A percentile compares a stretch with the other conserved stretches of the same genome.
These are phyloP conservation scores for Xylariaceae sp. DNA, from an alignment of 2,329 filamentous ascomycete species.

Conservation along the genomic window DNA sequence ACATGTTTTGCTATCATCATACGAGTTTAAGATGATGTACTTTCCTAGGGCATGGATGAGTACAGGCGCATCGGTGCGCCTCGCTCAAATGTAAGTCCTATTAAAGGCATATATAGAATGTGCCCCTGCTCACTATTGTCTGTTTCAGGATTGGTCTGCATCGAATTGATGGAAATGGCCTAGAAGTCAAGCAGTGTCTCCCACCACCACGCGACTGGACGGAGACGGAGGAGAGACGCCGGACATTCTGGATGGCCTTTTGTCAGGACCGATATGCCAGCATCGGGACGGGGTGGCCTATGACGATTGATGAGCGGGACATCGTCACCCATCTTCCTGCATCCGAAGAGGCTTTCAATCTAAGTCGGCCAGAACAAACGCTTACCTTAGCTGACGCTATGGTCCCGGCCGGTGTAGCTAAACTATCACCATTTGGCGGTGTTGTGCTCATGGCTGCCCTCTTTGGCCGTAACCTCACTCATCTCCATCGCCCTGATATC, in stretches of 20 bases:
- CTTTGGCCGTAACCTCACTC: slow-evolving; percentile 84
- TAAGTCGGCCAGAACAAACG: slow-evolving; percentile 68
- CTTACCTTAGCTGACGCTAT: slow-evolving; percentile 65
- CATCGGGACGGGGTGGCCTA: slow-evolving; percentile 95
- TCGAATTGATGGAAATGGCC: slow-evolving; percentile 70
- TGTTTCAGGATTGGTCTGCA: slow-evolving; percentile 78
- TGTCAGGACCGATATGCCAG: slow-evolving; percentile 88
- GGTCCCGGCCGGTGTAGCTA: slow-evolving; percentile 63
- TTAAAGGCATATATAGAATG: slow-evolving; percentile 34
- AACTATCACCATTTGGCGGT: slow-evolving; percentile 71
- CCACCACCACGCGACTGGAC: slow-evolving; percentile 87
- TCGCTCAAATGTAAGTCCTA: slow-evolving; percentile 71
- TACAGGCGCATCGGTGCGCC: slow-evolving; percentile 71
- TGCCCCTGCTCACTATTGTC: slow-evolving; percentile 49
- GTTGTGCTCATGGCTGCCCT: slow-evolving; percentile 82
- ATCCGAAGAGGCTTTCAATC: slow-evolving; percentile 78
- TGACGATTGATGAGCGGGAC: slow-evolving; percentile 88
- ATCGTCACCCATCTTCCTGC: slow-evolving; percentile 80
- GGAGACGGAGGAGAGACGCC: slow-evolving; percentile 81
- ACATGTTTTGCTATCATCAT: slow-evolving; percentile 71
- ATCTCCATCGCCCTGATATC: slow-evolving; percentile 79
- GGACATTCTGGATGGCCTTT: slow-evolving; percentile 95
- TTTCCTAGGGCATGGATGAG: slow-evolving; percentile 96
- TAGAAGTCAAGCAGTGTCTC: slow-evolving; percentile 91
- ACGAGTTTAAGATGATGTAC: slow-evolving; percentile 97